A percentile compares a stretch with the other conserved stretches of the same genome.
These are phyloP conservation scores for Xylariaceae sp. DNA, from an alignment of 2,329 filamentous ascomycete species.

Conservation along the genomic window DNA sequence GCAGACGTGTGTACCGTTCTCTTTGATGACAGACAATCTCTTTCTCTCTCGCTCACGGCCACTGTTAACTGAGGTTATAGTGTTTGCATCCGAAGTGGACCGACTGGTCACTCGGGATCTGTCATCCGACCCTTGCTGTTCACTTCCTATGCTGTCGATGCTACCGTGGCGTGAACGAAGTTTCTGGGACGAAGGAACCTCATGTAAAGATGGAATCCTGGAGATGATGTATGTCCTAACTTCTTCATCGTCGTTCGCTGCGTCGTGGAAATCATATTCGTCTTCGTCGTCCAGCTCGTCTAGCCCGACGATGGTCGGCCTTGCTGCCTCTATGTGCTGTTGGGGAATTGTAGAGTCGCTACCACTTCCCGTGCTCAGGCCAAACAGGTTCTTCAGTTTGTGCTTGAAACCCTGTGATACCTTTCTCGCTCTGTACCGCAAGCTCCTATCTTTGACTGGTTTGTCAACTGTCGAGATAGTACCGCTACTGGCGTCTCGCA, in stretches of 20 bases:
- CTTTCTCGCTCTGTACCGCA: constrained; percentile 52
- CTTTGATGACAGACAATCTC: constrained; percentile 60
- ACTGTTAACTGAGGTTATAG: constrained; percentile 42
- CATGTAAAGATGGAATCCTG: constrained; percentile 45
- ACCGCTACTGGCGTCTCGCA: constrained; percentile 45
- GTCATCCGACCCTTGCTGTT: constrained; percentile 40
- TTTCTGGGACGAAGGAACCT: constrained; percentile 40
- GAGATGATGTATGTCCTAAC: constrained; percentile 44
- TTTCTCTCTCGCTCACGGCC: constrained; percentile 44
- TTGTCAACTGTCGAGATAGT: constrained; percentile 27
- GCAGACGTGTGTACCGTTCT: constrained; percentile 42
- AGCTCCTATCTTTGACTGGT: constrained; percentile 28
- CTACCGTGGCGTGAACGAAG: constrained; percentile 51
- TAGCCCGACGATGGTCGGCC: constrained; percentile 25
- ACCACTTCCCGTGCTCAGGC: constrained; percentile 34
- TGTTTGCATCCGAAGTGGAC: constrained; percentile 58
- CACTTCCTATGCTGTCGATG: constrained; percentile 43
- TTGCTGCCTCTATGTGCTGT: constrained; percentile 48
- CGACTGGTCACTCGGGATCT: constrained; percentile 68
- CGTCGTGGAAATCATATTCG: constrained; percentile 15
- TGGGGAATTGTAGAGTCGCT: constrained; percentile 36
- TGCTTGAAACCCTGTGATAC: constrained; percentile 57
- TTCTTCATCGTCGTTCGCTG: constrained; percentile 14
- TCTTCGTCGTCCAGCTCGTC: constrained; percentile 10
- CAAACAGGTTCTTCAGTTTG: constrained; percentile 56